Evolutionary conservation across 257 asterid genomes (phyloP).

Genomic region (Eucommia ulmoides): DNA sequence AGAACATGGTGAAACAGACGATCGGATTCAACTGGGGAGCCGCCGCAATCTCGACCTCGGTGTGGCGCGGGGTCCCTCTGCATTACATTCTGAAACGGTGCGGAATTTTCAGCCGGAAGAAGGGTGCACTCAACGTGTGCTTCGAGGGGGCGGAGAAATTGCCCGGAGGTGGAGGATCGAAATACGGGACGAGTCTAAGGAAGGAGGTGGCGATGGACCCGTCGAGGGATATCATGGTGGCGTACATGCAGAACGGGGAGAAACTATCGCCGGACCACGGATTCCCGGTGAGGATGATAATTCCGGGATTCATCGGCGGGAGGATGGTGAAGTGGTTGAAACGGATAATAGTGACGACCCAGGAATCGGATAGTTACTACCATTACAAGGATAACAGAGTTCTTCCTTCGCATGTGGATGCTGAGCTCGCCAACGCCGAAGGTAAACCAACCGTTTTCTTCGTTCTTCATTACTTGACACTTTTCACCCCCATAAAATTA

Average conservation of each 20-base stretch:
- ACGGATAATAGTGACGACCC: conserved; percentile 53
- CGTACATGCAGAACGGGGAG: conserved; percentile 92
- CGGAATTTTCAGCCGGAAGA: conserved; percentile 38
- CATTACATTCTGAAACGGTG: conserved; percentile 48
- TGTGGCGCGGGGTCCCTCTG: conserved; percentile 89
- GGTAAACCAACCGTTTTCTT: too few species aligned
- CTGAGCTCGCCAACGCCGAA: conserved; percentile 82
- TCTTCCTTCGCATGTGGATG: conserved; percentile 80
- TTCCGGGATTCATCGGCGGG: conserved; percentile 91
- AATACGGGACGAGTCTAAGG: conserved; percentile 63
- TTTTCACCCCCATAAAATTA: too few species aligned
- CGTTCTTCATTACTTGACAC: too few species aligned
- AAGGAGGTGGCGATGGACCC: conserved; percentile 76
- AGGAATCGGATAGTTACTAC: conserved; percentile 62
- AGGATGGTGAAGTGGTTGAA: conserved; percentile 96
- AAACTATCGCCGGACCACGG: conserved; percentile 70
- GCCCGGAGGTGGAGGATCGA: conserved; percentile 94
- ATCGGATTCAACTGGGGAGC: conserved; percentile 95
- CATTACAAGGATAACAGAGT: conserved; percentile 72
- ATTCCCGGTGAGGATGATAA: conserved; percentile 68
- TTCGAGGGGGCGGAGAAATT: conserved; percentile 86
- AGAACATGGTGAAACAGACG: conserved; percentile 80
- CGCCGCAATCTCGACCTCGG: conserved; percentile 62
- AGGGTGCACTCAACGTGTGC: conserved; percentile 57
- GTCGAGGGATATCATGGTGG: conserved; percentile 58